These are phyloP conservation scores for Naganishia vishniacii DNA, from an alignment of 768 basidiomycete genomes.

Conservation along the genomic window DNA sequence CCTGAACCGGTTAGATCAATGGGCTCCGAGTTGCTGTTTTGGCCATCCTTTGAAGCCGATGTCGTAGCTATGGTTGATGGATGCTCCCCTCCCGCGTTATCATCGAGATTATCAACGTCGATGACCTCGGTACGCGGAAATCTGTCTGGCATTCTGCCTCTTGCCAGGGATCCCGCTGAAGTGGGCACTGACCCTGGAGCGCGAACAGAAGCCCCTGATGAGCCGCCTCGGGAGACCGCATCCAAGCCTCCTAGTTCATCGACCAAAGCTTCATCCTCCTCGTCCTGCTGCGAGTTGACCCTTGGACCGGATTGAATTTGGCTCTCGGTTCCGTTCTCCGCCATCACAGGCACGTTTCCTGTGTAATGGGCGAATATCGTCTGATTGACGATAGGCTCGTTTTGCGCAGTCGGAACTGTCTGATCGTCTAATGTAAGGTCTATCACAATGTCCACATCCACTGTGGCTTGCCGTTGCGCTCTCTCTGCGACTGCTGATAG, in stretches of 20 bases:
- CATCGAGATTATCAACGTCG: background rate
- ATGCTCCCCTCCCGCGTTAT: too few species aligned
- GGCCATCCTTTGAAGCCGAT: background rate
- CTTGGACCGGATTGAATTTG: too few species aligned
- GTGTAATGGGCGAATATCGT: background rate
- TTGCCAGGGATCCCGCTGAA: background rate
- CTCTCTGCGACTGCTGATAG: background rate
- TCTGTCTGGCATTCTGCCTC: background rate
- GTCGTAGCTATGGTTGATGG: background rate
- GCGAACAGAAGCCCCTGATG: background rate
- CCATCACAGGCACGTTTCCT: background rate
- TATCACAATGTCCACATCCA: background rate
- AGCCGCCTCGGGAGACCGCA: background rate
- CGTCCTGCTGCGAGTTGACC: background rate
- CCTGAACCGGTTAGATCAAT: background rate
- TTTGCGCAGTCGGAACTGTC: too few species aligned
- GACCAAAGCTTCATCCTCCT: slow-evolving; percentile 13
- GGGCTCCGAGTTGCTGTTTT: background rate
- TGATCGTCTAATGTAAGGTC: too few species aligned
- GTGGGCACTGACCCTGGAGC: too few species aligned
- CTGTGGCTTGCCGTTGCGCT: background rate
- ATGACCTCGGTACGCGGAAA: background rate
- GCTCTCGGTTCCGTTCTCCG: too few species aligned
- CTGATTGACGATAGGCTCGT: too few species aligned
- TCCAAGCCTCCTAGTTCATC: background rate